Evolutionary conservation across 331 rosid species (phyloP), one percentile per base, ranked within the genome.

Genomic region (Malus hybrid): DNA sequence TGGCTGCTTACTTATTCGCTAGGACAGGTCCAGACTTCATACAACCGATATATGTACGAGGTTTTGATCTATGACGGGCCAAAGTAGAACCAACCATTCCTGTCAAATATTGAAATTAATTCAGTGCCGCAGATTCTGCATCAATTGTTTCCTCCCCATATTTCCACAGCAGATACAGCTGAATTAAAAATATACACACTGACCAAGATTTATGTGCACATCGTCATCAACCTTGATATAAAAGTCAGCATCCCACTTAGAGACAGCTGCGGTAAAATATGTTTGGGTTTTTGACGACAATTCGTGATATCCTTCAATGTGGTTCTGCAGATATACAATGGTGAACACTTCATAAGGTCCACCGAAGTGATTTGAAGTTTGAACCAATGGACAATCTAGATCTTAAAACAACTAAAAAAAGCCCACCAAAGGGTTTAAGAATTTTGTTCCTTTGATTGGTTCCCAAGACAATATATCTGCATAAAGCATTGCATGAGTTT

Each of bases 181-280:
- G 15, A 27, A 13, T 31, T 71, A 73, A 18, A 29, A 33, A 20
- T 3, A 46, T 50, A 64, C 44, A 75, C 18, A 71, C 85, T 65
- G 66, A 87, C 91, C 91, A 65, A 87, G 84, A 73, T 87, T 87
- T 65, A 87, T 70, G 80, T 87, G 88, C 69, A 87, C 91, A 82
- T 87, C 91, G 50, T 85, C 91, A 24, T 87, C 91, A 67, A 87
- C 91, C 85, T 85, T 87, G 78, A 87, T 87, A 63, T 77, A 87
- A 79, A 87, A 87, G 79, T 87, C 88, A 42, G 91, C 91, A 82
- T 87, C 91, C 91, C 91, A 87, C 69, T 80, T 87, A n/a, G 80
- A 78, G 70, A 85, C 91, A 69, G 88, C 88, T n/a, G 88, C 70
- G 24, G 91, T 78, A 78, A 87, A 87, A 69, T 84, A 87, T 52